A percentile compares a stretch with the other conserved stretches of the same genome.
phyloP scores from a whole-genome alignment of 2,329 filamentous ascomycete genomes.

The Colletotrichum melonis region DNA sequence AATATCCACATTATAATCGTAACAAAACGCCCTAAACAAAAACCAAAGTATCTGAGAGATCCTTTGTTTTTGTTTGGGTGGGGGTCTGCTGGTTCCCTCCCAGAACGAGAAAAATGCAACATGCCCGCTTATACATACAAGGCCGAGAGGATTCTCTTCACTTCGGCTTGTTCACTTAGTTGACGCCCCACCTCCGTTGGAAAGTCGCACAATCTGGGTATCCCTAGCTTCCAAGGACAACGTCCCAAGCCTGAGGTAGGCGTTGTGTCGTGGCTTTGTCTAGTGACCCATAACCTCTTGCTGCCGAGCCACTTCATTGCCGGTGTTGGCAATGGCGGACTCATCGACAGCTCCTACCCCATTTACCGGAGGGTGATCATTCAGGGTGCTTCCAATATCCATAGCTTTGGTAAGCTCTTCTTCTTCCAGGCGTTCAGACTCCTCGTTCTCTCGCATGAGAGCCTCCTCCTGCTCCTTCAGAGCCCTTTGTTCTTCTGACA shows the following conservation, averaged over 20 bases:
- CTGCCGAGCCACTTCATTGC: conserved; percentile 17
- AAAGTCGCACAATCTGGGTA: background rate
- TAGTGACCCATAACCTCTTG: conserved; percentile 38
- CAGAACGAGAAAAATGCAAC: conserved; percentile 24
- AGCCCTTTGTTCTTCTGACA: conserved; percentile 56
- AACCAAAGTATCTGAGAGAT: conserved; percentile 2
- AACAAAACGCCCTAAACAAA: conserved; percentile 6
- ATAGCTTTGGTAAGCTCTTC: conserved; percentile 26
- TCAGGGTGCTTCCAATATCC: background rate
- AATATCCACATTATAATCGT: conserved; percentile 26
- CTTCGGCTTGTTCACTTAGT: conserved; percentile 8
- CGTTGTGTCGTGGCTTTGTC: background rate
- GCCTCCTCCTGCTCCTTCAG: conserved; percentile 63
- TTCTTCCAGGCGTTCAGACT: conserved; percentile 62
- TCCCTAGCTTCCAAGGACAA: background rate
- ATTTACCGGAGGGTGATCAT: conserved; percentile 18
- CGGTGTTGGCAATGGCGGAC: conserved; percentile 6
- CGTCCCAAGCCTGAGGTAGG: background rate
- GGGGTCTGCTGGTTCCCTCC: conserved; percentile 31
- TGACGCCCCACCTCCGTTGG: background rate
- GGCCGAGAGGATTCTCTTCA: background rate
- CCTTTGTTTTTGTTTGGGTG: background rate
- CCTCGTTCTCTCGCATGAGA: conserved; percentile 64
- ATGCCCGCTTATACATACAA: conserved; percentile 35
- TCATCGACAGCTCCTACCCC: background rate